These are phyloP conservation scores for Schizosaccharomyces lindneri DNA, from an alignment of 805 yeast genomes.

Conservation along the genomic window DNA sequence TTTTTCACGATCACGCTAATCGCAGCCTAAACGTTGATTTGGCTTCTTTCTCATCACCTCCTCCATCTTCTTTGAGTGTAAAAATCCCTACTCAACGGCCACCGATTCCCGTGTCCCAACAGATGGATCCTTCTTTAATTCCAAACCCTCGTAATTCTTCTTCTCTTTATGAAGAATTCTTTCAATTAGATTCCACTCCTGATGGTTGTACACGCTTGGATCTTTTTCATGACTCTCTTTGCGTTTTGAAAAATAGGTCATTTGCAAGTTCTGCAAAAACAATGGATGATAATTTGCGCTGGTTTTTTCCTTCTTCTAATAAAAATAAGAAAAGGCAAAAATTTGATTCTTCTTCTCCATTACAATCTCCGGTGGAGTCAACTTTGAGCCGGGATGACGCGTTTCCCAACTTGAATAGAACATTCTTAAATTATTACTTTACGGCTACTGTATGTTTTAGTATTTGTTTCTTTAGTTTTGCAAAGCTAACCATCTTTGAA, in stretches of 20 bases:
- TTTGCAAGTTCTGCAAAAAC: neutral
- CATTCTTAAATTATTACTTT: neutral
- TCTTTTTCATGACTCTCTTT: neutral
- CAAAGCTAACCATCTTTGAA: neutral
- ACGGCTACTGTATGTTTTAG: neutral
- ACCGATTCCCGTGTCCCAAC: too few relatives aligned
- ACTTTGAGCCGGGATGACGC: neutral
- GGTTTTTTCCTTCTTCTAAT: neutral
- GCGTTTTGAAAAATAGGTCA: neutral
- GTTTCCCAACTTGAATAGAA: neutral
- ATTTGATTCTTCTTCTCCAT: neutral
- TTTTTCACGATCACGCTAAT: too few relatives aligned
- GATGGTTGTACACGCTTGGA: neutral
- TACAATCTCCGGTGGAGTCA: neutral
- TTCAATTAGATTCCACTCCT: neutral
- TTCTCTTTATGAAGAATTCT: neutral
- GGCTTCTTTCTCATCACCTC: too few relatives aligned
- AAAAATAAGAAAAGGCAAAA: neutral
- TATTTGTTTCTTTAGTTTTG: neutral
- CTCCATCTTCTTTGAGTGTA: too few relatives aligned
- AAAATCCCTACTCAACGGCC: too few relatives aligned
- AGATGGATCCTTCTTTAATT: too few relatives aligned
- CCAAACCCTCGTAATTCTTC: too few relatives aligned
- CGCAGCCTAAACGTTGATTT: too few relatives aligned
- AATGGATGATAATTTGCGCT: neutral